These are phyloP conservation scores for Penicillium simplicissimum DNA, from an alignment of 495 filamentous ascomycete genomes.

Conservation along the genomic window DNA sequence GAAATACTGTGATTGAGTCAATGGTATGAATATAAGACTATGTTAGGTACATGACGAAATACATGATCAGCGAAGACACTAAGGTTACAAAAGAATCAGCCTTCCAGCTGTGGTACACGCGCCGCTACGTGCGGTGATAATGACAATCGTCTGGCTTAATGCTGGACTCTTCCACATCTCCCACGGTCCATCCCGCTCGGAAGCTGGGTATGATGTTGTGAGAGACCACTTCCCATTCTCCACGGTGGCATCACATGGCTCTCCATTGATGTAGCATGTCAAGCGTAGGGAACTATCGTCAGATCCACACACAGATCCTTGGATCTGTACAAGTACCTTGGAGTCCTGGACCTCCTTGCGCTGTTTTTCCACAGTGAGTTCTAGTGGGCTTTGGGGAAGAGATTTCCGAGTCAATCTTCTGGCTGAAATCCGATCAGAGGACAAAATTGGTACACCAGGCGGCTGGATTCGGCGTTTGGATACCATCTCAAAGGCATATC, in stretches of 20 bases:
- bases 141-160: conserved; percentile 31
- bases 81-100: conserved; percentile 26
- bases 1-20: conserved; percentile 2
- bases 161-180: conserved; percentile 34
- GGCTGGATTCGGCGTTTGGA: conserved; percentile 30
- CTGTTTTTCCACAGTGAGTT: conserved; percentile 25
- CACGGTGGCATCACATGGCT: conserved; percentile 19
- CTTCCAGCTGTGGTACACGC: conserved; percentile 25
- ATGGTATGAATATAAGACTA: background rate
- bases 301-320: conserved; percentile 18
- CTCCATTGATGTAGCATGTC: conserved; percentile 31
- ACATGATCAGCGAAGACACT: background rate
- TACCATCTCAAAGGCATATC: conserved; percentile 33
- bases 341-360: conserved; percentile 24
- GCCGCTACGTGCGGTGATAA: conserved; percentile 22
- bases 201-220: conserved; percentile 23
- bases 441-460: conserved; percentile 24
- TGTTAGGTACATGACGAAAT: background rate
- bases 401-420: background rate
- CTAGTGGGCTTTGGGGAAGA: background rate
- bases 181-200: conserved; percentile 33
- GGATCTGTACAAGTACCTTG: conserved; percentile 20
- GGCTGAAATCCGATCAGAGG: conserved; percentile 28
- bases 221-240: conserved; percentile 23
- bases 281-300: background rate